phyloP scores from a whole-genome alignment of 2,329 filamentous ascomycete species.

The Fusarium verticillioides region DNA sequence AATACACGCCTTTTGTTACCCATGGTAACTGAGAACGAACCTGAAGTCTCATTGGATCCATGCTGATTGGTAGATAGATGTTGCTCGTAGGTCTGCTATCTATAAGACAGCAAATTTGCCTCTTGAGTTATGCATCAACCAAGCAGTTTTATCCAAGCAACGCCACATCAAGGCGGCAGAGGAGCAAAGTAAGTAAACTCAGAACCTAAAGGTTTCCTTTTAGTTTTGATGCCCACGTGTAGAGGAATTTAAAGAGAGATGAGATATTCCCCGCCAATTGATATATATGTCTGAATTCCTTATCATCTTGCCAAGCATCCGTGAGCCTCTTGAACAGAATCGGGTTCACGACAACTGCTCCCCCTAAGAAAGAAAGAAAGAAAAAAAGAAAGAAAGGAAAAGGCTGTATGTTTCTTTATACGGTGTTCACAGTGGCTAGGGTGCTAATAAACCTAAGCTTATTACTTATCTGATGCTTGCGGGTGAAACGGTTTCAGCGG shows the following conservation, averaged over 20 bases:
- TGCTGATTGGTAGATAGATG: background rate
- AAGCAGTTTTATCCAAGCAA: background rate
- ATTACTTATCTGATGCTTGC: background rate
- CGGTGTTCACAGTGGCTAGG: background rate
- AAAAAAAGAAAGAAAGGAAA: background rate
- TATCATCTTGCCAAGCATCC: slow-evolving; percentile 31
- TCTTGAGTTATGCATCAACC: background rate
- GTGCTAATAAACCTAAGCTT: background rate
- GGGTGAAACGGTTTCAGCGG: background rate
- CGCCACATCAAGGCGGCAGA: background rate
- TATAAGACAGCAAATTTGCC: background rate
- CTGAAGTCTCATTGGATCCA: background rate
- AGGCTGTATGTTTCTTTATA: background rate
- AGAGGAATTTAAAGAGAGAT: slow-evolving; percentile 1
- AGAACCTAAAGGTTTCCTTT: background rate
- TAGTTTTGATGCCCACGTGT: slow-evolving; percentile 1
- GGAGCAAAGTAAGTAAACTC: too few relatives aligned
- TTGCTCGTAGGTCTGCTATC: background rate
- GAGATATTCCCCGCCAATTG: slow-evolving; percentile 28
- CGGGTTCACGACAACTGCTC: slow-evolving; percentile 16
- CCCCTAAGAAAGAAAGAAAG: background rate
- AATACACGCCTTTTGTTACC: slow-evolving; percentile 26
- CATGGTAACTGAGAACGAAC: slow-evolving; percentile 21
- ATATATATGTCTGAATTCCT: background rate
- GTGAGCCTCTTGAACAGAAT: slow-evolving; percentile 17